phyloP scores from a whole-genome alignment of 192 early-diverging fungal species.

The Umbelopsis sp. region DNA sequence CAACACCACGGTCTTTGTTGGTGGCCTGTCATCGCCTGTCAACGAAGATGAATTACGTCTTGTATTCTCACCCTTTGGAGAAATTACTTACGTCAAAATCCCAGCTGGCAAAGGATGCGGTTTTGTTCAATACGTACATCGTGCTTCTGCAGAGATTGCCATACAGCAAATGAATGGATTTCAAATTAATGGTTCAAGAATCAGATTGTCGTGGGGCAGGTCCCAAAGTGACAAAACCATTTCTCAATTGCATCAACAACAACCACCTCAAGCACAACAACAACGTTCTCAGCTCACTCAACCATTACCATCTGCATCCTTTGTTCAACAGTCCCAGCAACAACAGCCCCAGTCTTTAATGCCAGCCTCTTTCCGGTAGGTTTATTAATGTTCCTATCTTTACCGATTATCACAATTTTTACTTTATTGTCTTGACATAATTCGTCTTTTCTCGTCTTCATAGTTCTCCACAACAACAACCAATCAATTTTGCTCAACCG shows the following conservation, averaged over 20 bases:
- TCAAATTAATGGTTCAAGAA: constrained; percentile 70
- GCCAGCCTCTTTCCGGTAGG: background rate
- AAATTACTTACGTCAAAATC: constrained; percentile 92
- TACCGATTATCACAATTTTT: no score
- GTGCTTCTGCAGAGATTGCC: constrained; percentile 85
- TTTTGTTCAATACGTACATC: constrained; percentile 89
- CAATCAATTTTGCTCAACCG: constrained; percentile 7
- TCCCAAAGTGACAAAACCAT: constrained; percentile 46
- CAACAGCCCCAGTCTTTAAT: background rate
- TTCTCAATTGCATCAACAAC: constrained; percentile 10
- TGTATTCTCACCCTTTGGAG: constrained; percentile 87
- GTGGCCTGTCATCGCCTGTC: constrained; percentile 82
- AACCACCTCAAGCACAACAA: background rate
- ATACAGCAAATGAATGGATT: constrained; percentile 90
- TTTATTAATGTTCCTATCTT: no score
- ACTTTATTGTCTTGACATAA: no score
- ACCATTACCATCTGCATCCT: background rate
- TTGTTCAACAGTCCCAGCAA: background rate
- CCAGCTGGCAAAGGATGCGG: constrained; percentile 94
- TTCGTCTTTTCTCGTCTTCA: background rate
- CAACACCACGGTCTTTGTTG: constrained; percentile 98
- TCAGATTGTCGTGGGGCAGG: constrained; percentile 59
- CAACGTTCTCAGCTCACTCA: background rate
- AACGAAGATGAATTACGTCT: constrained; percentile 85
- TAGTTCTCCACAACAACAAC: background rate